Percentiles rank a stretch among this genome's conserved stretches.
Conservation (phyloP, 768 basidiomycete species). For the Glaciozyma martinii region DNA sequence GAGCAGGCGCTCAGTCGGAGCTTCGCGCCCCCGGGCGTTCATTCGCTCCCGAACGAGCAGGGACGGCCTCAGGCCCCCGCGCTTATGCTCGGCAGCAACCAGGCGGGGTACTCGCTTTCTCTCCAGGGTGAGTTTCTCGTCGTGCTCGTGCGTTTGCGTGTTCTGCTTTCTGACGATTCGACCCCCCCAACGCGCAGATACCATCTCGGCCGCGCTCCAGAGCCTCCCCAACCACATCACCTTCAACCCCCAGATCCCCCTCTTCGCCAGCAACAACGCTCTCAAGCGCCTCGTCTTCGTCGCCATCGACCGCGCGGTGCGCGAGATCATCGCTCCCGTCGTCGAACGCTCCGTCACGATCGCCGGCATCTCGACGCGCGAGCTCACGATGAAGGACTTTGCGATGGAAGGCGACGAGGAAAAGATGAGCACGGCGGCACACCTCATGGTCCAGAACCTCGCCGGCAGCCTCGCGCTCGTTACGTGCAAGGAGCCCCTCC, state of each 20-base stretch:
- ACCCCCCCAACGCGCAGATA: conserved; percentile 19
- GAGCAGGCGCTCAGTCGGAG: not conserved
- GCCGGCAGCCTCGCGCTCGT: conserved; percentile 93
- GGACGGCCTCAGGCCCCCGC: conserved; percentile 5
- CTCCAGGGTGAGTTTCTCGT: conserved; percentile 19
- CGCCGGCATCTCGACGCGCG: conserved; percentile 91
- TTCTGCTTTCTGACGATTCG: not conserved
- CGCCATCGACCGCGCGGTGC: conserved; percentile 86
- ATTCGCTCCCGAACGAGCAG: conserved; percentile 12
- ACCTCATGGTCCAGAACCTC: conserved; percentile 92
- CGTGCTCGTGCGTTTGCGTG: not conserved
- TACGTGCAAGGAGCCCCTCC: conserved; percentile 93
- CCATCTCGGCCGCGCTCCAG: conserved; percentile 51
- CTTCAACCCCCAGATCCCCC: conserved; percentile 67
- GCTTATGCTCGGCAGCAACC: conserved; percentile 29
- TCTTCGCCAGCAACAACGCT: conserved; percentile 57
- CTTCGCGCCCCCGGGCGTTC: conserved; percentile 8
- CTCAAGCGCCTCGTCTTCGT: conserved; percentile 86
- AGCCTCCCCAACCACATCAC: conserved; percentile 62
- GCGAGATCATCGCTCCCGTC: conserved; percentile 96
- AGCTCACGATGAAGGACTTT: conserved; percentile 91
- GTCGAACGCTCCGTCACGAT: conserved; percentile 98
- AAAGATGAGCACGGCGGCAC: conserved; percentile 80
- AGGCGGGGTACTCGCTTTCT: conserved; percentile 36
- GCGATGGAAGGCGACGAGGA: conserved; percentile 84